A percentile compares a stretch with the other conserved stretches of the same genome.
These are phyloP conservation scores for Bremia lactucae DNA, from an alignment of 352 stramenopile species.

Conservation along the genomic window DNA sequence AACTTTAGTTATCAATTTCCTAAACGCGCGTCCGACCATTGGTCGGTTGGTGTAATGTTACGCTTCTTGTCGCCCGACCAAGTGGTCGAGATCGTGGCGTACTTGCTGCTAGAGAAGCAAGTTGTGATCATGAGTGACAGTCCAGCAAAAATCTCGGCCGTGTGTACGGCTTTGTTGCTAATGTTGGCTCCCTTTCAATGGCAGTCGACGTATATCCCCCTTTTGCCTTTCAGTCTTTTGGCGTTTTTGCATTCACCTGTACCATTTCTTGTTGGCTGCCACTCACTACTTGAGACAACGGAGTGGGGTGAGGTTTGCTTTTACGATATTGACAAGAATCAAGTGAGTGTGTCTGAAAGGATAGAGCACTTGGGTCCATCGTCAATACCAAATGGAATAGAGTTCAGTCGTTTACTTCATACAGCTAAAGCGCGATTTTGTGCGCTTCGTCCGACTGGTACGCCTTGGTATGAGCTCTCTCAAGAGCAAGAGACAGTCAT, in stretches of 20 bases:
- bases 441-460: slow-evolving; percentile 28
- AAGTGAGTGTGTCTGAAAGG: slow-evolving; percentile 32
- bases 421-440: slow-evolving; percentile 41
- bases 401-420: slow-evolving; percentile 50
- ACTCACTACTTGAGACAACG: slow-evolving; percentile 42
- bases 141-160: slow-evolving; percentile 49
- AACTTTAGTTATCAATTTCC: slow-evolving; percentile 72
- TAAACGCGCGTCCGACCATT: slow-evolving; percentile 57
- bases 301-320: slow-evolving; percentile 81
- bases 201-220: slow-evolving; percentile 83
- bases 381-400: slow-evolving; percentile 46
- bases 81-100: slow-evolving; percentile 57
- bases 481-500: slow-evolving; percentile 72
- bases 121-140: slow-evolving; percentile 67
- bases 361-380: slow-evolving; percentile 32
- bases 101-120: slow-evolving; percentile 73
- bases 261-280: slow-evolving; percentile 64
- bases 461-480: slow-evolving; percentile 72
- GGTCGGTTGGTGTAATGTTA: slow-evolving; percentile 57
- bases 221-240: slow-evolving; percentile 54
- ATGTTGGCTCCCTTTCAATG: slow-evolving; percentile 76
- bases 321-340: slow-evolving; percentile 62
- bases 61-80: slow-evolving; percentile 43
- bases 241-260: slow-evolving; percentile 82
- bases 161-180: slow-evolving; percentile 59